phyloP scores from a whole-genome alignment of 257 asterid species.

The Solanum raphanifolium region DNA sequence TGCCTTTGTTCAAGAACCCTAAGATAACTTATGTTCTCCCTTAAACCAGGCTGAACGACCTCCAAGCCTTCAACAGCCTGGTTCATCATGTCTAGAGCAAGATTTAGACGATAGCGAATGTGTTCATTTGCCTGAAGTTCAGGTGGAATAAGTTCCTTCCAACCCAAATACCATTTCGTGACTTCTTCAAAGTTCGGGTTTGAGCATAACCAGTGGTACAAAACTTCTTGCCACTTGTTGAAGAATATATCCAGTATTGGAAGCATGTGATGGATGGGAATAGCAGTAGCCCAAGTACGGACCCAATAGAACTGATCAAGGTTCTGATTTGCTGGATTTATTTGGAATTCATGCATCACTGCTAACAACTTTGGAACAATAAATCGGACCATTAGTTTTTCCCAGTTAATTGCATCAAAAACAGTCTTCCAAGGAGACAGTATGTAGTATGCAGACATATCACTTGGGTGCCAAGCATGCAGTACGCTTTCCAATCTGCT shows the following conservation, averaged over 20 bases:
- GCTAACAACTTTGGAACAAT: slow-evolving; percentile 53
- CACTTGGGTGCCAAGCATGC: slow-evolving; percentile 91
- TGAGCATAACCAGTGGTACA: slow-evolving; percentile 75
- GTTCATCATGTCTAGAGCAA: slow-evolving; percentile 75
- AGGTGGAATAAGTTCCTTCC: slow-evolving; percentile 71
- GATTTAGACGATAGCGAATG: slow-evolving; percentile 41
- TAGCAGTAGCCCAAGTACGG: slow-evolving; percentile 45
- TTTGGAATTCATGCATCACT: slow-evolving; percentile 59
- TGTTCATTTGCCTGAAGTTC: slow-evolving; percentile 76
- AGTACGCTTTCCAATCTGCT: slow-evolving; percentile 70
- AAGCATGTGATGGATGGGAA: slow-evolving; percentile 81
- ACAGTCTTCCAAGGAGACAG: slow-evolving; percentile 83
- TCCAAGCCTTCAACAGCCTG: slow-evolving; percentile 81
- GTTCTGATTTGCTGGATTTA: slow-evolving; percentile 62
- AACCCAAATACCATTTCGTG: slow-evolving; percentile 66
- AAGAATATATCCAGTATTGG: slow-evolving; percentile 66
- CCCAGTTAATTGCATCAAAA: slow-evolving; percentile 85
- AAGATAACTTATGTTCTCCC: slow-evolving; percentile 57
- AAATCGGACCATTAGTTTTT: slow-evolving; percentile 60
- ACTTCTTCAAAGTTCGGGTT: slow-evolving; percentile 73
- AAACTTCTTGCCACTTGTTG: slow-evolving; percentile 78
- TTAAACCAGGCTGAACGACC: slow-evolving; percentile 70
- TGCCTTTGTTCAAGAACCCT: slow-evolving; percentile 70
- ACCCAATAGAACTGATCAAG: slow-evolving; percentile 69
- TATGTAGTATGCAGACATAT: slow-evolving; percentile 64